Conservation (phyloP, 164 flowering plant genomes). For the Dillenia suffruticosa region DNA sequence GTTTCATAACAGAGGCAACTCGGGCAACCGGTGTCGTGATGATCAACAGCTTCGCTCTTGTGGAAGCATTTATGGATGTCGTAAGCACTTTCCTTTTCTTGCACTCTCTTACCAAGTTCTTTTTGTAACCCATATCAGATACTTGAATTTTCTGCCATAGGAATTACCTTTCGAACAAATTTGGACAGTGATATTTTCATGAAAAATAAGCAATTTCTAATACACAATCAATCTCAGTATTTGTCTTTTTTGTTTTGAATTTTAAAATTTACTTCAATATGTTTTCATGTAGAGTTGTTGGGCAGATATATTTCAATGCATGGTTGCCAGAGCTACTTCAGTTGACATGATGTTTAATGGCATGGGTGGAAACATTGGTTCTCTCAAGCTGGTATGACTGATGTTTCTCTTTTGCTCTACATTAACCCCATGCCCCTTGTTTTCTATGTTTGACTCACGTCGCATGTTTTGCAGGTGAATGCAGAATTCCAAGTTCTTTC, state of each 20-base stretch:
- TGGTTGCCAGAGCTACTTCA: constrained; percentile 47
- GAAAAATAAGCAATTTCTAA: constrained; percentile 1
- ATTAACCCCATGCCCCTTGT: not conserved
- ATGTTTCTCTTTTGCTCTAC: too few species aligned
- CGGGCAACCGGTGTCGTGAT: constrained; percentile 50
- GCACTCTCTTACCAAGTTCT: not conserved
- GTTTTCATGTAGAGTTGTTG: constrained; percentile 6
- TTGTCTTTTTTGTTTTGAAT: too few species aligned
- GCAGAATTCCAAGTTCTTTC: constrained; percentile 76
- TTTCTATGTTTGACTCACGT: not conserved
- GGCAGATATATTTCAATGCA: constrained; percentile 59
- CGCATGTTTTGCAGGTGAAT: constrained; percentile 48
- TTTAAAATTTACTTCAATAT: too few species aligned
- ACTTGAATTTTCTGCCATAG: not conserved
- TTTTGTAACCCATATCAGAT: not conserved
- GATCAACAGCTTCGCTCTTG: constrained; percentile 49
- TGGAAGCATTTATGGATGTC: constrained; percentile 66
- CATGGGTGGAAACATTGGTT: constrained; percentile 46
- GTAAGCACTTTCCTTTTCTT: constrained; percentile 32
- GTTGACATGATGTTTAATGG: constrained; percentile 50
- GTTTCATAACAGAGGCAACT: constrained; percentile 49
- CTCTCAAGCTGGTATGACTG: constrained; percentile 59
- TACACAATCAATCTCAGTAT: constrained; percentile 40
- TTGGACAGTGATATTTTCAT: not conserved
- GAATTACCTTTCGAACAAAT: not conserved